Conservation (phyloP, 2,329 filamentous ascomycete species). For the Calonectria pteridis region DNA sequence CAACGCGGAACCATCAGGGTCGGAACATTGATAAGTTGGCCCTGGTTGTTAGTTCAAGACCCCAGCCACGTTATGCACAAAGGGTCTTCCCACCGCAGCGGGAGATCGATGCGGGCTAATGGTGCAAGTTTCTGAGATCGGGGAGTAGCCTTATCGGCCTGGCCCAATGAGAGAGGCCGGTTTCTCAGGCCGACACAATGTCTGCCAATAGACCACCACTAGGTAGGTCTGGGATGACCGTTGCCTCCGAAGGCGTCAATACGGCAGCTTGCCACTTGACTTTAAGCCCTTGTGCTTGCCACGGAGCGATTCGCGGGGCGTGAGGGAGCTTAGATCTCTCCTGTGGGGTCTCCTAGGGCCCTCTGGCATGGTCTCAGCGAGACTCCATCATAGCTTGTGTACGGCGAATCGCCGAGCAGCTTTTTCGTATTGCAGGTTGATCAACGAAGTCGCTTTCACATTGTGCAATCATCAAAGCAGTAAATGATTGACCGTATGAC, state of each 20-base stretch:
- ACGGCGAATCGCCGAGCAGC: not conserved
- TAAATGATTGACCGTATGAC: constrained; percentile 1
- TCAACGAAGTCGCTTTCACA: not conserved
- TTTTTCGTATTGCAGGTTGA: not conserved
- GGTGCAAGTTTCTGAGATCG: constrained; percentile 46
- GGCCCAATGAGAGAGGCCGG: constrained; percentile 30
- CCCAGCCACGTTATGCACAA: constrained; percentile 37
- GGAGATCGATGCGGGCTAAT: constrained; percentile 47
- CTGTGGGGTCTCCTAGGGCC: not conserved
- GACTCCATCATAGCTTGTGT: not conserved
- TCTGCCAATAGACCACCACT: not conserved
- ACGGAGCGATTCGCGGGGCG: not conserved
- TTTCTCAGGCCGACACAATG: not conserved
- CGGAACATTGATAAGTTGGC: not conserved
- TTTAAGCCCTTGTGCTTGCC: not conserved
- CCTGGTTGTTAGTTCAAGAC: not conserved
- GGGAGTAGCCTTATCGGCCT: constrained; percentile 7
- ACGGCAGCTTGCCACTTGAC: not conserved
- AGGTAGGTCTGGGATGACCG: not conserved
- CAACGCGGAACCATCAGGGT: not conserved
- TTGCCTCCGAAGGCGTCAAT: not conserved
- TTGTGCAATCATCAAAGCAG: not conserved
- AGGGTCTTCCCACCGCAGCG: constrained; percentile 37
- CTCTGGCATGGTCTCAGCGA: not conserved
- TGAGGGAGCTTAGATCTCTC: not conserved